Base-by-base conservation (phyloP, 2,329 filamentous ascomycete genomes). In the Lasiodiplodia sp. region DNA sequence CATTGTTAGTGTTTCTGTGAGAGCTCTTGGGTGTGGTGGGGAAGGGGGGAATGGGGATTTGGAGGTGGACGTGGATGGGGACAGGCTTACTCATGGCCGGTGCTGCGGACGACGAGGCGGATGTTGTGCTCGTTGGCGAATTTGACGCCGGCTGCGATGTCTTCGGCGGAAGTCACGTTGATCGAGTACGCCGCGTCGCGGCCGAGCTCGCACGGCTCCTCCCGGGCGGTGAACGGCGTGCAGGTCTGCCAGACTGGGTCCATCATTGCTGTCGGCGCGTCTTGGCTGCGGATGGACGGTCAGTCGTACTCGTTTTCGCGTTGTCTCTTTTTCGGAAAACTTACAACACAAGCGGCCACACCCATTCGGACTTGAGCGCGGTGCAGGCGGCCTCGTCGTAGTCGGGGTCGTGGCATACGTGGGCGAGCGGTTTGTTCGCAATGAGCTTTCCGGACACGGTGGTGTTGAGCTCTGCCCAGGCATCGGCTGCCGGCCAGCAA, bases 381-480 rank as follows among this genome's bases (percentile, higher is more conserved):
- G 21, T 31, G 25, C 67, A 68, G 3, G 37, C 34, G 4, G 38
- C 38, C 51, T 80, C 71, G 73, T 75, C 80, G 55, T 72, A 72
- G n/a, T 76, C 70, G 64, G 79, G 71, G 69, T 71, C 73, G 73
- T 85, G 83, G 71, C 83, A 85, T 73, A 83, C 79, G 75, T 80
- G 78, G 72, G 80, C 83, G 34, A 82, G 81, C 70, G 85, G 81
- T 69, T 76, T 38, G 38, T 85, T 78, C 7, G 58, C 14, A 66
- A 86, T 72, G 18, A 87, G 78, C 38, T 76, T 76, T 3, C 84
- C 84, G 10, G 74, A 76, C 25, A 83, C 74, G 2, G 82, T 81
- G 8, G 77, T 72, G 74, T 87, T 86, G 64, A 88, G 78, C 16
- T 72, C 71, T 7, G 72, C 69, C 86, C 86, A 88, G 14, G 75